Conservation (phyloP, 2,329 filamentous ascomycete genomes). For the Chaetothyriales sp. region DNA sequence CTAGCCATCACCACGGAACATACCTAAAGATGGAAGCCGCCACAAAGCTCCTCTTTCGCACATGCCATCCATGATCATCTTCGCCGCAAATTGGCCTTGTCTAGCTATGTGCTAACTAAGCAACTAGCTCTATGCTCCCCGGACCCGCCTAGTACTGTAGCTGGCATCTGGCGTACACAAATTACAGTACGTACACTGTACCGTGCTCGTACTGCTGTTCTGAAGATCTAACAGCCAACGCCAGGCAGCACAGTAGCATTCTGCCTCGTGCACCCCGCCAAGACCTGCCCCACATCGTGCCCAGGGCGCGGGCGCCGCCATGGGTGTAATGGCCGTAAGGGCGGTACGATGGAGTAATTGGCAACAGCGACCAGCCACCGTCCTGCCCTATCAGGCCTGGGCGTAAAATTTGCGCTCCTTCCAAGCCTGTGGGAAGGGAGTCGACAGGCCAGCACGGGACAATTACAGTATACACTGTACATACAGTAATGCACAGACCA, state of each 20-base stretch:
- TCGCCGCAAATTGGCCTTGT: not conserved
- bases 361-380: not conserved
- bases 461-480: not conserved
- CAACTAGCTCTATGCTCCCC: not conserved
- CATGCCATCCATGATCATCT: not conserved
- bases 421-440: not conserved
- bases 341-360: no score
- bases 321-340: not conserved
- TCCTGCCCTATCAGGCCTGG: not conserved
- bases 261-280: not conserved
- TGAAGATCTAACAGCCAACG: not conserved
- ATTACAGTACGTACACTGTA: no score
- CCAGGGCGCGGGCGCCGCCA: no score
- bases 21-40: not conserved
- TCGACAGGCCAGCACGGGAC: no score
- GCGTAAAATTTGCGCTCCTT: not conserved
- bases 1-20: not conserved
- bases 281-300: not conserved
- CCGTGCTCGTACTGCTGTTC: no score
- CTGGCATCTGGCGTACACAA: no score
- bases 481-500: not conserved
- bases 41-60: not conserved
- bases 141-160: not conserved
- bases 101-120: not conserved
- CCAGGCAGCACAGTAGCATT: not conserved